Conservation (phyloP, 768 basidiomycete genomes). For the Naganishia kalamii region DNA sequence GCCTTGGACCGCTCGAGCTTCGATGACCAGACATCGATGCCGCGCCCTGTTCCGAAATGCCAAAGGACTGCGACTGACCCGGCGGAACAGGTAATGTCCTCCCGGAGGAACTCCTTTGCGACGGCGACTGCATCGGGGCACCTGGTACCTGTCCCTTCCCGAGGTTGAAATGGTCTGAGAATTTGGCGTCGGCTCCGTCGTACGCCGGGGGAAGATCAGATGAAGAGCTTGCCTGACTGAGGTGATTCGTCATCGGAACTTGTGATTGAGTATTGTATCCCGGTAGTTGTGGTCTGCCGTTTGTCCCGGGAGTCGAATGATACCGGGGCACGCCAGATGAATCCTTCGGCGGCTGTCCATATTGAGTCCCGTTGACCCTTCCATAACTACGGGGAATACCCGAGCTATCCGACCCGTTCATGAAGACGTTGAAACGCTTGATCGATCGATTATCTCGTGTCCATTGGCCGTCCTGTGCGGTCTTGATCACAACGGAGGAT, state of each 20-base stretch:
- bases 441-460: neutral
- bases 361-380: neutral
- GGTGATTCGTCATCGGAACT: slow-evolving; percentile 10
- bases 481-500: no score
- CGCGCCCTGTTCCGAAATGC: neutral
- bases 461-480: no score
- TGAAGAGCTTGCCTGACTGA: neutral
- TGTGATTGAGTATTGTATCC: neutral
- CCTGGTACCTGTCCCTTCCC: neutral
- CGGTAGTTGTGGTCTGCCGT: neutral
- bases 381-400: neutral
- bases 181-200: neutral
- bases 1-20: neutral
- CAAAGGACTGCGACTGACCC: neutral
- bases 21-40: slow-evolving; percentile 10
- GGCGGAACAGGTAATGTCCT: slow-evolving; percentile 15
- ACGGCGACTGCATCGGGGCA: neutral
- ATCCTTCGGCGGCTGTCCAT: neutral
- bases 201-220: slow-evolving; percentile 8
- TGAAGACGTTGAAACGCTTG: neutral
- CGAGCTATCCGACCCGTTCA: neutral
- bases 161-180: slow-evolving; percentile 5
- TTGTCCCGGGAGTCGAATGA: neutral
- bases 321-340: neutral
- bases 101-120: slow-evolving; percentile 1